Percentiles rank a stretch among this genome's conserved stretches.
phyloP scores from a whole-genome alignment of 768 basidiomycete genomes.

The Holtermanniella nyarrowii region DNA sequence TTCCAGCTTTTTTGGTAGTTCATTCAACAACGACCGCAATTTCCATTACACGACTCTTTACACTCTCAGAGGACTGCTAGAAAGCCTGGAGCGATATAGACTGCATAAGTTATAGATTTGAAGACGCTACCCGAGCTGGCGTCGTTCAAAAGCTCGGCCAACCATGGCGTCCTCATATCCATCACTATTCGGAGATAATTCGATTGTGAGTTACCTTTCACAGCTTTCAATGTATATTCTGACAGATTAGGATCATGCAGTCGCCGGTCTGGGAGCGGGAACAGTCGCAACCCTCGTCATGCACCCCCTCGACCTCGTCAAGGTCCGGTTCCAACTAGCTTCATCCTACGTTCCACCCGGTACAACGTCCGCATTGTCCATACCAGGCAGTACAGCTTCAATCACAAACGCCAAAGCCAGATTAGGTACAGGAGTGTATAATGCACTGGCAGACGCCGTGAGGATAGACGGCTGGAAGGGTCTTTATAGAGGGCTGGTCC shows the following conservation, averaged over 20 bases:
- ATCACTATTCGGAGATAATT: conserved; percentile 31
- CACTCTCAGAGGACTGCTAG: too few species aligned
- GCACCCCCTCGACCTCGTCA: conserved; percentile 94
- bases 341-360: conserved; percentile 46
- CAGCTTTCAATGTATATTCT: neutral
- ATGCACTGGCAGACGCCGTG: conserved; percentile 62
- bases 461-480: conserved; percentile 67
- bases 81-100: too few species aligned
- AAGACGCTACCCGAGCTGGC: neutral
- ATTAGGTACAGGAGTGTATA: conserved; percentile 54
- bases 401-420: conserved; percentile 13
- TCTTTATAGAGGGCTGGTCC: conserved; percentile 76
- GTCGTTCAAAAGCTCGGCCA: neutral
- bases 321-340: conserved; percentile 83
- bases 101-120: too few species aligned
- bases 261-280: conserved; percentile 85
- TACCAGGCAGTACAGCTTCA: conserved; percentile 7
- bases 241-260: conserved; percentile 71
- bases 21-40: too few species aligned
- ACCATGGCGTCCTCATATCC: conserved; percentile 12
- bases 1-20: too few species aligned
- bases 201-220: conserved; percentile 16
- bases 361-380: neutral
- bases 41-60: too few species aligned
- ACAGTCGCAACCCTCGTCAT: conserved; percentile 85